Base-by-base conservation (phyloP, 2,329 filamentous ascomycete genomes). In the Scedosporium apiospermum region DNA sequence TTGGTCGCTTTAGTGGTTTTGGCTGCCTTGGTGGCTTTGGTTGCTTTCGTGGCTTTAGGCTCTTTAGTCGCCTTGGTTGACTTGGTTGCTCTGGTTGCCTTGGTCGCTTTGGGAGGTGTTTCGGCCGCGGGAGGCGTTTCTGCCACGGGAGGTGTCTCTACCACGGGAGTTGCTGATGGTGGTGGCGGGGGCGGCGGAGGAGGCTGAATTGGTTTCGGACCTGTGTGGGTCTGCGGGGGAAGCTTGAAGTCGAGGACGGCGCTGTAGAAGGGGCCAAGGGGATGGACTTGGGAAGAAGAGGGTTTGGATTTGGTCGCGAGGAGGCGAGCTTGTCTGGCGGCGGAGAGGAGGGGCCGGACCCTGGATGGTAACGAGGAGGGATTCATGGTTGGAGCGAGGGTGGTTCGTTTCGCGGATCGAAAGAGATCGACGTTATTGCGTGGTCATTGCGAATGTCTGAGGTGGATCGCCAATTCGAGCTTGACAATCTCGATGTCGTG, bases 221-320 rank as follows among this genome's bases (percentile, higher is more conserved):
- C 57, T 59, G 16, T 42, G 41, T 58, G 64, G 27, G 16, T 26
- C 18, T 58, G 61, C n/a, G 23, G 61, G 18, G 14, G 49, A 26
- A 58, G 53, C 46, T 60, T 79, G 4, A 73, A 74, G 58, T 77
- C 74, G 55, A 87, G 75, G 26, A 87, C 78, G n/a, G 75, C 72
- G 66, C 85, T 78, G 72, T 88, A 88, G 74, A 85, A 88, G 44
- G 75, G 71, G 0, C 84, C 84, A 0, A 86, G 74, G 0, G 84
- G 82, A 58, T 66, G 66, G 3, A 73, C 76, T 66, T 81, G 79
- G 38, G 58, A n/a, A 3, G 58, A n/a, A 3, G 58, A 26, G 38
- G 58, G 16, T 12, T 61, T 63, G 6, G 67, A 53, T 14, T 69
- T 67, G 34, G 70, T 72, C 60, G 71, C 68, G 65, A 72, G 72